Conservation (phyloP, 371 early-diverging fungal species). For the Chytridium lagenaria region DNA sequence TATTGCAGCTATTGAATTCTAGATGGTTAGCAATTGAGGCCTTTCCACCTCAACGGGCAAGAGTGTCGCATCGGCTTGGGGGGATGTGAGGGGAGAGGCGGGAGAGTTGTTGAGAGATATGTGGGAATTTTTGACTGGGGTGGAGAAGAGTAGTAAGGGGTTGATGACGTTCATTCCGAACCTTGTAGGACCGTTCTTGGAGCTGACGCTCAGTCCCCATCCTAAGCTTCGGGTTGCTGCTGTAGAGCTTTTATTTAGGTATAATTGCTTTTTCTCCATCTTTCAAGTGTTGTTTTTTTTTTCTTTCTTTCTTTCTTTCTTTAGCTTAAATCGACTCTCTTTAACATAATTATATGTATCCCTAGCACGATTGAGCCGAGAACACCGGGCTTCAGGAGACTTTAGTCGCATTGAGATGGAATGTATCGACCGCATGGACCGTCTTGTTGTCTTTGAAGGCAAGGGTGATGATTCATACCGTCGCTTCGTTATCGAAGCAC, state of each 20-base stretch:
- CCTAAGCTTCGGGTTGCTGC: slow-evolving; percentile 63
- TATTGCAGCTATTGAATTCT: slow-evolving; percentile 66
- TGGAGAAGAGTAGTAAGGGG: slow-evolving; percentile 29
- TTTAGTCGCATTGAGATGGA: slow-evolving; percentile 63
- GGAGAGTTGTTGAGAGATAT: slow-evolving; percentile 59
- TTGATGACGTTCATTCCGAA: slow-evolving; percentile 52
- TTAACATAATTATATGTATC: neutral
- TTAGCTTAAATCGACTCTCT: neutral
- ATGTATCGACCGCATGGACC: slow-evolving; percentile 68
- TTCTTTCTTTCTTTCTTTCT: neutral
- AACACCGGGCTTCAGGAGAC: slow-evolving; percentile 59
- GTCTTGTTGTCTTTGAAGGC: slow-evolving; percentile 55
- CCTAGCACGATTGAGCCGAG: slow-evolving; percentile 62
- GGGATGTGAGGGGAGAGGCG: slow-evolving; percentile 69
- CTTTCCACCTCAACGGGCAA: slow-evolving; percentile 62
- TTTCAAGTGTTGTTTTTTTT: neutral
- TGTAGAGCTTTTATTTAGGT: slow-evolving; percentile 63
- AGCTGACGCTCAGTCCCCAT: slow-evolving; percentile 66
- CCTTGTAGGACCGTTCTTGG: slow-evolving; percentile 67
- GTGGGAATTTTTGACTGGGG: slow-evolving; percentile 58
- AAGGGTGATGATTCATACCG: slow-evolving; percentile 58
- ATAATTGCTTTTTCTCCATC: neutral
- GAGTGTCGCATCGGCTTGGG: slow-evolving; percentile 67
- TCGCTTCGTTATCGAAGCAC: slow-evolving; percentile 43
- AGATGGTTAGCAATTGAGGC: slow-evolving; percentile 63